Base-by-base conservation (phyloP, 495 filamentous ascomycete species). In the Daldinia caldariorum region DNA sequence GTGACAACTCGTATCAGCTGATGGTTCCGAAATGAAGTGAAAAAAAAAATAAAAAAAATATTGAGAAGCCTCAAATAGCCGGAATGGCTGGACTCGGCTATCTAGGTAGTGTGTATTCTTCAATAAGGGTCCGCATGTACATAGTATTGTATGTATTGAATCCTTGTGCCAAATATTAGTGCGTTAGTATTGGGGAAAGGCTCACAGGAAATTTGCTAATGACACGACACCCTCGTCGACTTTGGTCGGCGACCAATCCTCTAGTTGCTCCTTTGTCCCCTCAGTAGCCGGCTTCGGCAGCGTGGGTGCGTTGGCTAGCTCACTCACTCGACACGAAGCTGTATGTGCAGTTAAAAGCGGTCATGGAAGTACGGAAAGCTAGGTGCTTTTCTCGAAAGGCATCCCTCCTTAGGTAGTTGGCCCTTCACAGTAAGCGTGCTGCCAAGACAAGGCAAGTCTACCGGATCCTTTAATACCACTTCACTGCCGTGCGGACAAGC, bases 401-500 rank as follows among this genome's bases (percentile, higher is more conserved):
- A 14, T 47, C 50, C 37, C 29, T n/a, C 41, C 3, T 38, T 47
- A 38, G 38, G 22, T 66, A 38, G 38, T 18, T 66, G 55, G 45
- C 61, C 50, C 61, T 71, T 72, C 65, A 62, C 58, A 72, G 70
- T 73, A 70, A 73, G 66, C 71, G 71, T 70, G 58, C n/a, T 70
- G 71, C 71, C 67, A 73, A 73, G 71, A 45, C 66, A 38, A 73
- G 71, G 71, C 67, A 73, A 66, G 58, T 34, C 54, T 73, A 32
- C 62, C 58, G 62, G 51, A 67, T 65, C 64, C 57, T 72, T 43
- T 54, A 61, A 72, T 68, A 47, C 56, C 35, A 72, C 70, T 63
- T 58, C 50, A 68, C 58, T 72, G 65, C 70, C 70, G 70, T 69
- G 56, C 47, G 63, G 38, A 56, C 50, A 66, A 57, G 57, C 26